Evolutionary conservation across 192 early-diverging fungal genomes (phyloP).

Genomic region (Martensiomyces pterosporus): DNA sequence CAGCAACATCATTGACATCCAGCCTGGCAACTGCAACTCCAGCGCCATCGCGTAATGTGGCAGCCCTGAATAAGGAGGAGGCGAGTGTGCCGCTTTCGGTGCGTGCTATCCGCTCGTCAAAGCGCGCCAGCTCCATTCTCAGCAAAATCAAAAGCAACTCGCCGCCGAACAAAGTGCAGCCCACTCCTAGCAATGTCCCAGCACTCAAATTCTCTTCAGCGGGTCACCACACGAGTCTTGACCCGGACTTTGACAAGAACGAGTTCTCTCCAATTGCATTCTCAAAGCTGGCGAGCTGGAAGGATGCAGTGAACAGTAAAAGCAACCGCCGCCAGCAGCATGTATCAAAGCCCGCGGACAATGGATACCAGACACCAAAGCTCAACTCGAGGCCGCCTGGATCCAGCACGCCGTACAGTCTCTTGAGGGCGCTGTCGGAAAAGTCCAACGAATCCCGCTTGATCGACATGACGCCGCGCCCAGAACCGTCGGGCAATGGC

Average conservation of each 20-base stretch:
- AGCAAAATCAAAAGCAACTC: conserved; percentile 19
- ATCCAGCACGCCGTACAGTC: conserved; percentile 14
- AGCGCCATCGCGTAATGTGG: not conserved
- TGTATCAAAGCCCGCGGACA: not conserved
- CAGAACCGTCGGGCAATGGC: too few species aligned
- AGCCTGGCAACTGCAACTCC: not conserved
- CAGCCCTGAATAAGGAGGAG: not conserved
- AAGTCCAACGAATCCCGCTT: conserved; percentile 19
- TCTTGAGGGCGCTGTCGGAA: conserved; percentile 27
- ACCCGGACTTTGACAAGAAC: conserved; percentile 22
- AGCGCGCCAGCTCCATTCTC: conserved; percentile 25
- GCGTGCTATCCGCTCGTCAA: conserved; percentile 17
- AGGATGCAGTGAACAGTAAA: not conserved
- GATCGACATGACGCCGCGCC: too few species aligned
- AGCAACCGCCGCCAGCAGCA: not conserved
- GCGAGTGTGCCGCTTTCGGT: conserved; percentile 17
- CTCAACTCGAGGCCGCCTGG: conserved; percentile 8
- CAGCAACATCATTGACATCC: not conserved
- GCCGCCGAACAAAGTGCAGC: not conserved
- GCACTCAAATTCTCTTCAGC: not conserved
- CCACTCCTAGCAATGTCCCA: not conserved
- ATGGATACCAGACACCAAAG: conserved; percentile 11
- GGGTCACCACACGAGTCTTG: conserved; percentile 7
- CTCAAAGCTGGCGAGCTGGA: conserved; percentile 12
- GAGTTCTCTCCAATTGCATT: conserved; percentile 23